phyloP scores from a whole-genome alignment of 306 rosid species.

The Lupinus albus region DNA sequence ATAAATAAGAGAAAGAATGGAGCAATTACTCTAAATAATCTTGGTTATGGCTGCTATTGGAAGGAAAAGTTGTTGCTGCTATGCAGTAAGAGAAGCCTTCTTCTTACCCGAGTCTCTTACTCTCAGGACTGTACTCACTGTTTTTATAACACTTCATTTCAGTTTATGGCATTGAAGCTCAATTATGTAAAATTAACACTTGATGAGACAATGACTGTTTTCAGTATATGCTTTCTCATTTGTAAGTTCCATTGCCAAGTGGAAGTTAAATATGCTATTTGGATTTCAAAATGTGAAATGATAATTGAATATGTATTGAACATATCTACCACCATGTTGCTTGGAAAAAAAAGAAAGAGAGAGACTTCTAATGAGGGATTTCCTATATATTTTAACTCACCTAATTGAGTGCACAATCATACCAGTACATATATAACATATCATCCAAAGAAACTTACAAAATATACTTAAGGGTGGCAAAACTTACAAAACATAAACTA shows the following conservation, averaged over 20 bases:
- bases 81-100: slow-evolving; percentile 46
- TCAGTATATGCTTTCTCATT: slow-evolving; percentile 55
- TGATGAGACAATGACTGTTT: slow-evolving; percentile 50
- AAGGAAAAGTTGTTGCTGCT: slow-evolving; percentile 39
- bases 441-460: slow-evolving; percentile 17
- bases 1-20: slow-evolving; percentile 59
- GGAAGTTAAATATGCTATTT: slow-evolving; percentile 41
- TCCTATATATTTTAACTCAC: background rate
- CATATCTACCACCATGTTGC: slow-evolving; percentile 13
- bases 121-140: slow-evolving; percentile 40
- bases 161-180: slow-evolving; percentile 36
- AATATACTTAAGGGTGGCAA: slow-evolving; percentile 28
- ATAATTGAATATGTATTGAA: background rate
- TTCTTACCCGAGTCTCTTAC: slow-evolving; percentile 46
- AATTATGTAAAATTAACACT: slow-evolving; percentile 38
- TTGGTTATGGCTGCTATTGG: slow-evolving; percentile 34
- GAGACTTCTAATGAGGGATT: background rate
- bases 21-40: slow-evolving; percentile 42
- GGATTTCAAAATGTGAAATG: slow-evolving; percentile 25
- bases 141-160: slow-evolving; percentile 36
- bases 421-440: background rate
- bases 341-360: background rate
- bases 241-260: slow-evolving; percentile 49
- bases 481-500: too few species aligned
- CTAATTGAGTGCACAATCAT: background rate